These are phyloP conservation scores for Acanthamoeba culbertsoni DNA, from an alignment of 208 protist genomes.

Conservation along the genomic window DNA sequence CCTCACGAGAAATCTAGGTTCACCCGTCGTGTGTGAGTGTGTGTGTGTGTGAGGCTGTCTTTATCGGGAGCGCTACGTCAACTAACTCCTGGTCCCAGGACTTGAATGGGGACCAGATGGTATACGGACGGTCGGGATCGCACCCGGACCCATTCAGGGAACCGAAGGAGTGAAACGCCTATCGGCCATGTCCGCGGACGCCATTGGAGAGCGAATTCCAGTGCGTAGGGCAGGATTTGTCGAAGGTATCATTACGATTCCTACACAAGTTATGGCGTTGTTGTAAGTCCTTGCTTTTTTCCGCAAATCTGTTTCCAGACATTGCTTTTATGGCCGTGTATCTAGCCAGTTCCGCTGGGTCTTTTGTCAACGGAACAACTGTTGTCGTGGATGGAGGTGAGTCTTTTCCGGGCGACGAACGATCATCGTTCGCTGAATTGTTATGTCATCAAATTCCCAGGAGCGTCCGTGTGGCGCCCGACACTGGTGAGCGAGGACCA, in stretches of 20 bases:
- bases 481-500: conserved; percentile 18
- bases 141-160: conserved; percentile 62
- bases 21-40: not conserved
- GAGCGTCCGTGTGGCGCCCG: not conserved
- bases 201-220: not conserved
- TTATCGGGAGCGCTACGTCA: not conserved
- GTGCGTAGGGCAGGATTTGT: not conserved
- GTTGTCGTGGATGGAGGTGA: conserved; percentile 20
- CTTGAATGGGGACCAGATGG: conserved; percentile 68
- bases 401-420: not conserved
- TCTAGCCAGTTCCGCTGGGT: not conserved
- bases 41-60: not conserved
- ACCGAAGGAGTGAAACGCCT: conserved; percentile 61
- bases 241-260: not conserved
- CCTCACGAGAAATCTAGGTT: conserved; percentile 32
- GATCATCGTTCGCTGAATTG: not conserved
- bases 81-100: not conserved
- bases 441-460: not conserved
- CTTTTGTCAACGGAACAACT: not conserved
- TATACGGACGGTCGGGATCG: conserved; percentile 64
- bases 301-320: not conserved
- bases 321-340: conserved; percentile 31
- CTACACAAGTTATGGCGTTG: not conserved
- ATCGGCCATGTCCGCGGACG: not conserved
- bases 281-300: not conserved